Base-by-base conservation (phyloP, 495 filamentous ascomycete genomes). In the Neurospora sp. region DNA sequence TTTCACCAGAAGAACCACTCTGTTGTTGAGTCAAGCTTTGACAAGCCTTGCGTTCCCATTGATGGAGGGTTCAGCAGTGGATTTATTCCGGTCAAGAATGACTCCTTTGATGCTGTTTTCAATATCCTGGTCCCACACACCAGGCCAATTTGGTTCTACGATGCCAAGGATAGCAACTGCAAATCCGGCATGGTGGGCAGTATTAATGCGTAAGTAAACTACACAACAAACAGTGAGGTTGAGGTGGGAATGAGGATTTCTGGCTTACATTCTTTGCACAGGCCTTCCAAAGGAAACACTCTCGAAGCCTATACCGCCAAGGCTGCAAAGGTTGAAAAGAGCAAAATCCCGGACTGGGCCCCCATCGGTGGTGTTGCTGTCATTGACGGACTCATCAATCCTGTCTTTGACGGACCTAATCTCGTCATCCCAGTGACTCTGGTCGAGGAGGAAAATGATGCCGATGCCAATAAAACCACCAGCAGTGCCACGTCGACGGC, bases 91-190 rank as follows among this genome's bases (percentile, higher is more conserved):
- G 85, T 83, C 39, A 70, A 66, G 37, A 72, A 76, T 35, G 75
- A 79, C 3, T 75, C 77, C 0, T 81, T 82, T 0, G 83, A 80
- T 0, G 79, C 77, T n/a, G 74, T 80, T 8, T 87, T 86, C 73
- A 81, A 84, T 39, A 78, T 88, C 40, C 44, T 49, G 6, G 82
- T 73, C 5, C 77, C 90, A 20, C 84, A 88, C 71, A 79, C 77
- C 18, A 83, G 84, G 62, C 88, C 89, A 1, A 80, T 87, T 69
- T 90, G 88, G 88, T 88, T 88, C 77, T 90, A 89, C 83, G 90
- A 88, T 75, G 84, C 78, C 2, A 77, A 71, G 5, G 79, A 78
- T 60, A 81, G 74, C 4, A 85, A 87, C 75, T 87, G 85, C 73
- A 80, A 85, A 60, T 73, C 76, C 2, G 84, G 84, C 69, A 85